Base-by-base conservation (phyloP, 2,329 filamentous ascomycete genomes). In the Fusarium sterilihyphosum region DNA sequence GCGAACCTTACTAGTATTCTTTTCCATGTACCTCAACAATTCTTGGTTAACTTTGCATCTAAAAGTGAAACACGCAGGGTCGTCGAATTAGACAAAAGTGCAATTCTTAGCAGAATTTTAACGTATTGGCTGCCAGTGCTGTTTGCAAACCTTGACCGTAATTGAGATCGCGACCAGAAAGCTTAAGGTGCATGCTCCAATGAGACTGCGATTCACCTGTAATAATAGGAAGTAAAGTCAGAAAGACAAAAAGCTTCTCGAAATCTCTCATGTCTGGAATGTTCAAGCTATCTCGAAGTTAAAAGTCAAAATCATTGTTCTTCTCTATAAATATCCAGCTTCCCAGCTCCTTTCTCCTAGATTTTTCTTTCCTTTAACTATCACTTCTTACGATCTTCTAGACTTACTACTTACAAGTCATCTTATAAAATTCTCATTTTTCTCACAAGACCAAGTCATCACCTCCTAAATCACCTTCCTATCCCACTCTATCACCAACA, bases 61-160 rank as follows among this genome's bases (percentile, higher is more conserved):
- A 8, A 8, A 20, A 35, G 4, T 7, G 0, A 1, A 1, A 35
- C 4, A 7, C 3, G 6, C 13, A 37, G 0, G 6, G 6, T 8
- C 7, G 2, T 24, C 17, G 0, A 37, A 37, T 12, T 2, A 3
- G 11, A 2, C 1, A 24, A 12, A 13, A 16, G 3, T 26, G 3
- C 2, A 14, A 9, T 5, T 26, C 3, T 8, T 1, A 16, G 6
- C 0, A 37, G 2, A 2, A 2, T 1, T 2, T 8, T 26, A 4
- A 26, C 20, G 0, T 8, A 0, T 4, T 6, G 12, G 3, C 9
- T 37, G 13, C 1, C 9, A 16, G 3, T 37, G 4, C 12, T 37
- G 13, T 20, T 37, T 37, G 2, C 8, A 0, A 16, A 29, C 14
- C 2, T 40, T n/a, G 7, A 54, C 20, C 10, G 1, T 10, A 9